phyloP scores from a whole-genome alignment of 106 monocot genomes.

The Dendrobium officinale region DNA sequence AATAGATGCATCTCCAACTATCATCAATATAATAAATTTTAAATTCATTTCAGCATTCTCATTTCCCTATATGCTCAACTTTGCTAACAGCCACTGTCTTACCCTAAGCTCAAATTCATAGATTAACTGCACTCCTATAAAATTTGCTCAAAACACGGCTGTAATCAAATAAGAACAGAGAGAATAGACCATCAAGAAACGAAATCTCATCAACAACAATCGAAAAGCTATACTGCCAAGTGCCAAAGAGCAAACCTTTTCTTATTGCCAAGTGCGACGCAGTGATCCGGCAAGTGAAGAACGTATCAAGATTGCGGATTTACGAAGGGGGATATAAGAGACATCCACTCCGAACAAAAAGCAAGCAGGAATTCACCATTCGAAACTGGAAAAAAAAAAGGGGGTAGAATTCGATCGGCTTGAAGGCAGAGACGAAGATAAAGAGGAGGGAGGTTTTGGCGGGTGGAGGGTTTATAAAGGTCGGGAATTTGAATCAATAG shows the following conservation, averaged over 20 bases:
- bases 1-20: no score
- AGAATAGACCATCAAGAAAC: background rate
- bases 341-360: background rate
- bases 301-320: background rate
- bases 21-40: no score
- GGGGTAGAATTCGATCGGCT: background rate
- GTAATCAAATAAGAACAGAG: background rate
- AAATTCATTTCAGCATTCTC: no score
- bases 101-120: no score
- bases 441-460: background rate
- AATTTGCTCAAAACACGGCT: background rate
- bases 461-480: constrained; percentile 6
- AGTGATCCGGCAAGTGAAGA: background rate
- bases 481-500: constrained; percentile 4
- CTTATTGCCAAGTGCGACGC: background rate
- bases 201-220: background rate
- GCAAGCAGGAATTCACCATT: background rate
- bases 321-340: background rate
- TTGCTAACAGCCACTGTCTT: no score
- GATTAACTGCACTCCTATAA: no score
- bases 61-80: no score
- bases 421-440: background rate
- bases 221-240: background rate
- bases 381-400: background rate
- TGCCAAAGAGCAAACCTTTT: background rate